phyloP scores from a whole-genome alignment of 1,284 basidiomycete genomes.

The Polyporus tsugae region DNA sequence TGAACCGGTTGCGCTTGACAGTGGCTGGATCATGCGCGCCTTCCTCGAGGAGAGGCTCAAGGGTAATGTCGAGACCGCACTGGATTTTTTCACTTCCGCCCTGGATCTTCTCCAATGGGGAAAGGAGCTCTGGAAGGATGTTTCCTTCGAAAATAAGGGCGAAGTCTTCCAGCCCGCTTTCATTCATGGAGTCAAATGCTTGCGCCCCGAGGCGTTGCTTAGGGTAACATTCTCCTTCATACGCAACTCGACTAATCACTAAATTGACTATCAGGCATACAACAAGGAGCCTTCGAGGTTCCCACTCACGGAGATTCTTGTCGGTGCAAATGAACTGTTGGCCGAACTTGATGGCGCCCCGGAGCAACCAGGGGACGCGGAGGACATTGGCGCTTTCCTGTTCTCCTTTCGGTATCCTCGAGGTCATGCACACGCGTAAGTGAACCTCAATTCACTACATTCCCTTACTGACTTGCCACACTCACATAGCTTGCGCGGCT shows the following conservation, averaged over 20 bases:
- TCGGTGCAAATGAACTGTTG: constrained; percentile 36
- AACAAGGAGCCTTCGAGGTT: constrained; percentile 10
- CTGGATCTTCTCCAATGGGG: constrained; percentile 53
- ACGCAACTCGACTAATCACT: background rate
- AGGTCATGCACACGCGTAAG: constrained; percentile 48
- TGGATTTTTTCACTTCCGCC: constrained; percentile 38
- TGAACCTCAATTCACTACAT: background rate
- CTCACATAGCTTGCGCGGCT: constrained; percentile 31
- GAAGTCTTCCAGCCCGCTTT: constrained; percentile 45
- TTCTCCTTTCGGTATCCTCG: constrained; percentile 49
- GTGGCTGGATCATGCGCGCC: constrained; percentile 30
- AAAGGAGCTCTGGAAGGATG: constrained; percentile 44
- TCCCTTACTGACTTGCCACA: background rate
- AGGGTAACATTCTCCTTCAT: constrained; percentile 4
- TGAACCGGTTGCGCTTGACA: background rate
- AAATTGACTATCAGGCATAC: background rate
- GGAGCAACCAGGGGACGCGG: constrained; percentile 4
- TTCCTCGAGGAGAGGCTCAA: constrained; percentile 38
- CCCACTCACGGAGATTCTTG: background rate
- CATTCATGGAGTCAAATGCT: constrained; percentile 7
- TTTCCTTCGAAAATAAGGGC: constrained; percentile 41
- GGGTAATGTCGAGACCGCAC: constrained; percentile 17
- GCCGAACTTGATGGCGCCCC: constrained; percentile 36
- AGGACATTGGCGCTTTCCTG: constrained; percentile 37
- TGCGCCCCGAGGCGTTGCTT: background rate